Percentiles rank a stretch among this genome's conserved stretches.
These are phyloP conservation scores for Rhododendron ferrugineum DNA, from an alignment of 148 eudicot species.

Conservation along the genomic window DNA sequence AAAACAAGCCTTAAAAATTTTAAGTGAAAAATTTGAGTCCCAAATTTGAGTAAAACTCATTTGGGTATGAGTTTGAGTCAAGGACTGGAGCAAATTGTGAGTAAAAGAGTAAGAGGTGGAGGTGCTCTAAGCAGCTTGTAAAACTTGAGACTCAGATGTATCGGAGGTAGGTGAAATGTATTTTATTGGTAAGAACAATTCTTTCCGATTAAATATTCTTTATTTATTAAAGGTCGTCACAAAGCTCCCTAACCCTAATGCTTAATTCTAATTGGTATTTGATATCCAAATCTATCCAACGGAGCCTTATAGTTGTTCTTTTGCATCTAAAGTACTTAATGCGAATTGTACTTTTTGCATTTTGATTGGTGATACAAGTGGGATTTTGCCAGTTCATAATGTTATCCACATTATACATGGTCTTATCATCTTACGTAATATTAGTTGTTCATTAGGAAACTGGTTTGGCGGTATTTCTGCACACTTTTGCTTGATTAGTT, in stretches of 20 bases:
- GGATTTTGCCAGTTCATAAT: background rate
- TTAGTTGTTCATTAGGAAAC: background rate
- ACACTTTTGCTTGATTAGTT: background rate
- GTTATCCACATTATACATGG: background rate
- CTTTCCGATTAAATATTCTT: background rate
- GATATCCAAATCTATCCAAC: background rate
- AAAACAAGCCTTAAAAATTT: background rate
- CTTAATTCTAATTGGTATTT: background rate
- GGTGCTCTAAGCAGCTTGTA: background rate
- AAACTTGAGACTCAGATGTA: background rate
- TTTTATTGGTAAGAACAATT: background rate
- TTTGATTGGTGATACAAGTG: background rate
- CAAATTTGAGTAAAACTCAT: background rate
- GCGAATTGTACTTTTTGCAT: background rate
- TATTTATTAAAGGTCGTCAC: background rate
- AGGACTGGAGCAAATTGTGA: background rate
- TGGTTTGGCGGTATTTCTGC: background rate
- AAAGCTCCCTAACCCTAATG: background rate
- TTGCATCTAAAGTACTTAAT: background rate
- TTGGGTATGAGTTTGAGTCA: background rate
- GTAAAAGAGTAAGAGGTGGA: background rate
- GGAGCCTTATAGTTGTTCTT: background rate
- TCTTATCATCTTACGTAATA: background rate
- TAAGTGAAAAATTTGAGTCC: background rate
- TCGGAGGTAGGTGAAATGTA: background rate